Conservation (phyloP, 2,329 filamentous ascomycete species). For the Trichoderma endophyticum region DNA sequence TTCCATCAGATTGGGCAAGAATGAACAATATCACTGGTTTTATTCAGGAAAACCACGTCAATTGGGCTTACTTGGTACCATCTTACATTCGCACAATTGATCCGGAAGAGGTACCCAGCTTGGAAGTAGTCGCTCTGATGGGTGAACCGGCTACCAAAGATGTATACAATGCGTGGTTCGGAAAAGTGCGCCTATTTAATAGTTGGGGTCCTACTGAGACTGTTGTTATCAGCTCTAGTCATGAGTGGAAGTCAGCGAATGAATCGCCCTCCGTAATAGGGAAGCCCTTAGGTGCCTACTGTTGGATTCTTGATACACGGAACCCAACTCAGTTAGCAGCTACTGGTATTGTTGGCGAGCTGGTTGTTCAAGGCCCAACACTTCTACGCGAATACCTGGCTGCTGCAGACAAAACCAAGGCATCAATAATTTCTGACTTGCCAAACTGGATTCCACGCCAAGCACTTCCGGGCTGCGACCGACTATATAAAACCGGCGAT, state of each 20-base stretch:
- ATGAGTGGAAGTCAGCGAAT: background rate
- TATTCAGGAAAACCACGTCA: background rate
- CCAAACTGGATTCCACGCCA: background rate
- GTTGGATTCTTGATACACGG: slow-evolving; percentile 24
- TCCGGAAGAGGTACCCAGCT: background rate
- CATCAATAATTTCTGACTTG: slow-evolving; percentile 36
- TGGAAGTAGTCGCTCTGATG: background rate
- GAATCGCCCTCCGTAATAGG: slow-evolving; percentile 8
- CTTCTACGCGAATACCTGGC: slow-evolving; percentile 50
- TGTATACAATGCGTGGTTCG: background rate
- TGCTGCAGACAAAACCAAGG: slow-evolving; percentile 35
- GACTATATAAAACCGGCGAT: slow-evolving; percentile 45
- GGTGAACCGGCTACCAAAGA: background rate
- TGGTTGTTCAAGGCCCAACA: slow-evolving; percentile 41
- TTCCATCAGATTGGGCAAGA: slow-evolving; percentile 20
- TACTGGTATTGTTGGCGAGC: slow-evolving; percentile 29
- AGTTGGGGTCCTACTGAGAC: slow-evolving; percentile 42
- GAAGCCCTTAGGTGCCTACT: background rate
- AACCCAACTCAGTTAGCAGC: slow-evolving; percentile 23
- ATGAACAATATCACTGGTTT: slow-evolving; percentile 7
- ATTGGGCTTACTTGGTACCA: background rate
- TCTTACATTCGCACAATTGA: background rate
- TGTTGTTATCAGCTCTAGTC: slow-evolving; percentile 25
- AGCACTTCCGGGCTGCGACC: slow-evolving; percentile 8
- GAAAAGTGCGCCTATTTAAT: slow-evolving; percentile 35